Evolutionary conservation across 768 basidiomycete species (phyloP).

Genomic region (Asterophora parasitica): DNA sequence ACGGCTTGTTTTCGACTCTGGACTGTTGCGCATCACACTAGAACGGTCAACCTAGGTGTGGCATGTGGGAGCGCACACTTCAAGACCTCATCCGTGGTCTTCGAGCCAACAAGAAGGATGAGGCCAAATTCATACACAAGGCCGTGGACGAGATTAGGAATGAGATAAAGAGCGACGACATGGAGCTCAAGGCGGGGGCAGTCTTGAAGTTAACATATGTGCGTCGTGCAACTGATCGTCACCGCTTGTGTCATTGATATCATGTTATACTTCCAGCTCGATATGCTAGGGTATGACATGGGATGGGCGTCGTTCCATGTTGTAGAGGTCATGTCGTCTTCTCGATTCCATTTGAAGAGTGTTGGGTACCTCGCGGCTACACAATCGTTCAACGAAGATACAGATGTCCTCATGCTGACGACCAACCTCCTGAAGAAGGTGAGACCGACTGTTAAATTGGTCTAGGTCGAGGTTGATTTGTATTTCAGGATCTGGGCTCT

Average conservation of each 20-base stretch:
- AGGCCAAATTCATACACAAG: conserved; percentile 85
- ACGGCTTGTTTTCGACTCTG: not conserved
- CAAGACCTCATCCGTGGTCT: conserved; percentile 95
- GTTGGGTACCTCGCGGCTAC: conserved; percentile 93
- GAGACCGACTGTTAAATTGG: conserved; percentile 18
- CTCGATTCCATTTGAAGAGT: conserved; percentile 86
- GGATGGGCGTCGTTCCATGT: conserved; percentile 96
- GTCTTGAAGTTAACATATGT: conserved; percentile 97
- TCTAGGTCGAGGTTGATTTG: conserved; percentile 17
- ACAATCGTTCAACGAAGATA: conserved; percentile 89
- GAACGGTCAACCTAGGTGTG: not conserved
- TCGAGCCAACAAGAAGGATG: conserved; percentile 92
- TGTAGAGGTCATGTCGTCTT: conserved; percentile 96
- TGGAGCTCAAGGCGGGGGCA: conserved; percentile 94
- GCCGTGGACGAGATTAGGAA: conserved; percentile 91
- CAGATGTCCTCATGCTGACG: conserved; percentile 95
- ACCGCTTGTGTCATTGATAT: conserved; percentile 3
- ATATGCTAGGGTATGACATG: conserved; percentile 96
- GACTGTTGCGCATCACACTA: not conserved
- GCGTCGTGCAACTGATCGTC: conserved; percentile 31
- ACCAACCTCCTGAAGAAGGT: conserved; percentile 96
- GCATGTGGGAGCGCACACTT: conserved; percentile 95
- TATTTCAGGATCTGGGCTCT: conserved; percentile 73
- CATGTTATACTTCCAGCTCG: conserved; percentile 54
- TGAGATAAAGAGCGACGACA: conserved; percentile 91